These are phyloP conservation scores for Leavenworthia alabamica DNA, from an alignment of 345 rosid genomes.

Conservation along the genomic window DNA sequence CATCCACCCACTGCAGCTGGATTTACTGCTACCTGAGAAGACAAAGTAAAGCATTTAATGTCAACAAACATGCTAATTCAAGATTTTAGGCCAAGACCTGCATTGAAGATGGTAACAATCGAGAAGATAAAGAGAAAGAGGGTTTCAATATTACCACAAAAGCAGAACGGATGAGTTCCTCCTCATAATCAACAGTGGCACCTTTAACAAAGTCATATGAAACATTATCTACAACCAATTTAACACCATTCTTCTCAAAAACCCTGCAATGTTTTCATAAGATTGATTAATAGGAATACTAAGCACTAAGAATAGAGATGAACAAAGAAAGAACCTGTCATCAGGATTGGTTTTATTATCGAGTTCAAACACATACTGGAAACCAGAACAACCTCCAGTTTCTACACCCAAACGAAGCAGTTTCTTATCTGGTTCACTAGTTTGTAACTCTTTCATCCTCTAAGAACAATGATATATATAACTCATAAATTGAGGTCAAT, in stretches of 20 bases:
- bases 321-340: conserved; percentile 59
- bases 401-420: conserved; percentile 87
- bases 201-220: conserved; percentile 96
- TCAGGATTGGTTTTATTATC: conserved; percentile 58
- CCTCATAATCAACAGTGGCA: conserved; percentile 83
- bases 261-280: too few species aligned
- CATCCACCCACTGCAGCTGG: conserved; percentile 96
- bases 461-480: conserved; percentile 31
- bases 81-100: too few species aligned
- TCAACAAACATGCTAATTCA: too few species aligned
- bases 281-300: not conserved
- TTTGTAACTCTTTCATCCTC: conserved; percentile 82
- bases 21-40: conserved; percentile 66
- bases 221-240: conserved; percentile 66
- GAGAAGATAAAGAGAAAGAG: too few species aligned
- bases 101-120: too few species aligned
- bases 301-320: not conserved
- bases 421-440: conserved; percentile 50
- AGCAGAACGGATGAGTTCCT: conserved; percentile 91
- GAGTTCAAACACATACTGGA: conserved; percentile 80
- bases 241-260: conserved; percentile 68
- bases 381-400: conserved; percentile 97
- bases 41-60: not conserved
- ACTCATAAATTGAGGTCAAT: conserved; percentile 12
- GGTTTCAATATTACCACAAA: conserved; percentile 65